Evolutionary conservation across 176 grass and related monocot genomes (phyloP), one percentile per base, ranked within the genome.

Genomic region (Juncus effusus): DNA sequence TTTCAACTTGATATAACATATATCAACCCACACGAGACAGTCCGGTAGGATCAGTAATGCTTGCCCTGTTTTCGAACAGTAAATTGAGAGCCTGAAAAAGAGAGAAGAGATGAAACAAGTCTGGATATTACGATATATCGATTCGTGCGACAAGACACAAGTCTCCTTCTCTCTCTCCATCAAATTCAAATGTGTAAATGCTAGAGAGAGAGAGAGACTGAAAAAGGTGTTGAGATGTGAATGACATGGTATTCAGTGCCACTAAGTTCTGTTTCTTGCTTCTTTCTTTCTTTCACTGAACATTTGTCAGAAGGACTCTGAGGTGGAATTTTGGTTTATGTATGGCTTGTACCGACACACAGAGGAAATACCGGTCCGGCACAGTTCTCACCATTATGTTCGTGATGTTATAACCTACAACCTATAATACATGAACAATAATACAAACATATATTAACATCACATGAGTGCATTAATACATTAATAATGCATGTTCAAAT

Each of bases 221-320:
- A 36, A 42, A 65, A 65, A 51, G 63, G 16, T 14, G 56, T 52
- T 56, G 66, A 40, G 3, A 56, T 36, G 41, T 70, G 36, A 49
- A 70, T 70, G 51, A 3, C 66, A 70, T 72, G 68, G 53, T 72
- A 42, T 72, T 72, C 68, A 72, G 68, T 72, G 68, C 68, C 68
- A 72, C 68, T 72, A 72, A 60, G 14, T 45, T 56, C 58, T 72
- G 68, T 51, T 28, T 71, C 51, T 56, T 38, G 19, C 15, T 47
- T 11, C 47, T 49, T 28, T 66, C 44, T 51, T 19, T 40, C 63
- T 37, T 55, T 54, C 54, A 60, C 54, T 72, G 54, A 41, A 47
- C 44, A 72, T 72, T 40, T 6, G 54, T 72, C 68, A 72, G 68
- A 72, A 10, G 4, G 40, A 28, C 14, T 39, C 51, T 28, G 54